Evolutionary conservation across 495 filamentous ascomycete genomes (phyloP), one percentile per base, ranked within the genome.

Genomic region (Chaetomium fimeti): DNA sequence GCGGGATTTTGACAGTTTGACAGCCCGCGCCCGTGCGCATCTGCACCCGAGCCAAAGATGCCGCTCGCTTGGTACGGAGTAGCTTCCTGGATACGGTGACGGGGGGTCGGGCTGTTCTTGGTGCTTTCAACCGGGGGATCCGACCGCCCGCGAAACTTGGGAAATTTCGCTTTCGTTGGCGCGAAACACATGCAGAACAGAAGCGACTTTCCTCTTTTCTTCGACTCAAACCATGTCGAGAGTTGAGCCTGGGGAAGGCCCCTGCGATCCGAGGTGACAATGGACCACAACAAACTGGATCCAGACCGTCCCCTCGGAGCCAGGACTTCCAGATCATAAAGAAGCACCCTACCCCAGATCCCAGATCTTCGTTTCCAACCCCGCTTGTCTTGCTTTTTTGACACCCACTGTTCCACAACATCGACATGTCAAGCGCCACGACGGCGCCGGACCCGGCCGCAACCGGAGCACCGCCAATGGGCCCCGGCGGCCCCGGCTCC

Each of bases 111-210:
- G 29, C 29, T 32, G 6, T 36, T 5, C n/a, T 36, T 36, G 8
- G 32, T 36, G 55, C 27, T n/a, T 29, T 29, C 13, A 49, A 29
- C 25, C 51, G 51, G 49, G 24, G 51, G 24, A 56, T 62, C 45
- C 29, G 40, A 62, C 28, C 60, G 16, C 18, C 27, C 28, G 27
- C 42, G 60, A 56, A 54, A 43, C 36, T 15, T 43, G 60, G 38
- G 22, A 62, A 62, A 56, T 62, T 18, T 62, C 60, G 51, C 38
- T 32, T 47, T 32, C 36, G 18, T 47, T 40, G 38, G 15, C 32
- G n/a, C 51, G 36, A 62, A 47, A 62, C 51, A 38, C 60, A 11
- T 40, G 32, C 20, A 52, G 43, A 38, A 38, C 20, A 38, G 11
- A 18, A 28, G 18, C 16, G 24, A 24, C 53, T 45, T 55, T 63